Base-by-base conservation (phyloP, 306 rosid species). In the Vigna mungo region DNA sequence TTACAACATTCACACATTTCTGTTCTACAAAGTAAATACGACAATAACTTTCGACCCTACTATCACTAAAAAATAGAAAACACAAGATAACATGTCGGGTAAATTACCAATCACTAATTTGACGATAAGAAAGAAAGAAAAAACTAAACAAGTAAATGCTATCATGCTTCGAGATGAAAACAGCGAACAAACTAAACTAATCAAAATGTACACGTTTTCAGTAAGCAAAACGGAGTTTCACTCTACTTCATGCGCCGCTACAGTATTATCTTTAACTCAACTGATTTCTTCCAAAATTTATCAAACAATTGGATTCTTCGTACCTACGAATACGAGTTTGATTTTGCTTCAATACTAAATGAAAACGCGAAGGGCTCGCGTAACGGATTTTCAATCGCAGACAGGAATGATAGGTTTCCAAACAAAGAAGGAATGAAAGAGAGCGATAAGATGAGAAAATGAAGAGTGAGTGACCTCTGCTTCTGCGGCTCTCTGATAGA, bases 401-500 rank as follows among this genome's bases (percentile, higher is more conserved):
- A 41, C 2, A 41, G 46, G 46, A 39, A 41, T 41, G 46, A 9
- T 41, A 41, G 46, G 46, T 41, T 41, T 41, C 9, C 27, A 52
- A 18, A 10, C 32, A 2, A 44, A 21, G 25, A 23, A 55, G 2
- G 21, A 17, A n/a, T 4, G 55, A 43, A 48, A 39, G 43, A 9
- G 5, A 21, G 43, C 10, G 73, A 36, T 2, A 37, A 32, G 14
- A 18, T 53, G 9, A 20, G 61, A 54, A 10, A 54, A 54, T 54
- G 65, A 63, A 7, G 4, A 59, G 37, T 11, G 15, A 68, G 60
- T 30, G 7, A 93, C 98, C 96, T 93, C 98, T 15, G 96, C 92
- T 87, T 93, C 87, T 9, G 90, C 82, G 30, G 96, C 92, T 84
- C 97, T 86, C 77, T 81, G 90, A 74, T 68, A 77, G 75, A 93